These are phyloP conservation scores for Trichoderma reesei DNA, from an alignment of 495 filamentous ascomycete species.

Conservation along the genomic window DNA sequence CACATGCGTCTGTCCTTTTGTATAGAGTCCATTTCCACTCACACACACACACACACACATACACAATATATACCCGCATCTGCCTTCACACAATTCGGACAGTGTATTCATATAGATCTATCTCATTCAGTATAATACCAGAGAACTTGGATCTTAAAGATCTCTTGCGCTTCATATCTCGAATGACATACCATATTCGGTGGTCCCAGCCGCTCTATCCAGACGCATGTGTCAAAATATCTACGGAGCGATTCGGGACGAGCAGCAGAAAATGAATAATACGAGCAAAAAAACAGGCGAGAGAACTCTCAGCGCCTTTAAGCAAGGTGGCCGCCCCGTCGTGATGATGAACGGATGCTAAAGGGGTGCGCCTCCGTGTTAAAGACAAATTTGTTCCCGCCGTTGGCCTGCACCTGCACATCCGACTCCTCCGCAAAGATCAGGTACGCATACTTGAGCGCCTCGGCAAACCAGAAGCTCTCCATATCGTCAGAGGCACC, in stretches of 20 bases:
- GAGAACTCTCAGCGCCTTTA: no score
- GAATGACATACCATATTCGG: background rate
- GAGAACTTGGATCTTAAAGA: background rate
- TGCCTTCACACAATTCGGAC: background rate
- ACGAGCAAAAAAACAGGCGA: no score
- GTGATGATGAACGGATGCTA: conserved; percentile 29
- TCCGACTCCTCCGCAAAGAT: conserved; percentile 50
- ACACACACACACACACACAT: no score
- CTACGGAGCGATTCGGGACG: background rate
- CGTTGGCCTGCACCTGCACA: conserved; percentile 46
- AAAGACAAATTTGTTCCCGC: conserved; percentile 54
- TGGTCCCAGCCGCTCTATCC: background rate
- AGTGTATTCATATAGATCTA: background rate
- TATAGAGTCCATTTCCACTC: no score
- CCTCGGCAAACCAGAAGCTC: conserved; percentile 86
- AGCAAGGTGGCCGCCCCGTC: no score
- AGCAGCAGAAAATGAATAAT: no score
- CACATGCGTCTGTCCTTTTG: no score
- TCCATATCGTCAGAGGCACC: conserved; percentile 62
- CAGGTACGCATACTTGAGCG: conserved; percentile 76
- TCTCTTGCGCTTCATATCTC: no score
- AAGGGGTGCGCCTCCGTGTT: conserved; percentile 77
- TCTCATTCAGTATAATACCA: background rate
- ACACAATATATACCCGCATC: background rate
- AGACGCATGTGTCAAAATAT: background rate